Conservation (phyloP, 805 yeast genomes). For the Wickerhamomyces pijperi region DNA sequence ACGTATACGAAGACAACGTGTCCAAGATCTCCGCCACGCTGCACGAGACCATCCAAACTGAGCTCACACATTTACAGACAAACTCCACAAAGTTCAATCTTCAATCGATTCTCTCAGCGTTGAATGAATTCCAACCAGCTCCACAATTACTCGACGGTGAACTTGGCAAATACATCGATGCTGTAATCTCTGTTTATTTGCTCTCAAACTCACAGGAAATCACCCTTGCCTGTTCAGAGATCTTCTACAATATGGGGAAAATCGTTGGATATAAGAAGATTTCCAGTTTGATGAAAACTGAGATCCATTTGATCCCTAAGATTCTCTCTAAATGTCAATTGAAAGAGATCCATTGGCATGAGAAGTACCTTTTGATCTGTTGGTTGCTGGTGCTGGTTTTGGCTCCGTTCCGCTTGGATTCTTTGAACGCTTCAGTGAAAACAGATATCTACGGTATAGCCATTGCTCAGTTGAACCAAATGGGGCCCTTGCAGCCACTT, state of each 20-base stretch:
- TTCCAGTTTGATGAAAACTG: conserved; percentile 48
- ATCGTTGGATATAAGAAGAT: conserved; percentile 56
- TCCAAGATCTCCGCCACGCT: too few species aligned
- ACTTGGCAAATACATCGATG: conserved; percentile 23
- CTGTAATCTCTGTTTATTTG: background rate
- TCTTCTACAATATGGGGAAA: conserved; percentile 52
- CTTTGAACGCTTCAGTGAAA: conserved; percentile 23
- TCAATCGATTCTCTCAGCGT: conserved; percentile 8
- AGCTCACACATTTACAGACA: too few species aligned
- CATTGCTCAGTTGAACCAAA: conserved; percentile 21
- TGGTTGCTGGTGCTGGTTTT: conserved; percentile 66
- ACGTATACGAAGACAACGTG: too few species aligned
- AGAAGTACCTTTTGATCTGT: conserved; percentile 38
- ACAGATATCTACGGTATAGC: conserved; percentile 26
- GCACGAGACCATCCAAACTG: too few species aligned
- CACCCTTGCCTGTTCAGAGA: conserved; percentile 6
- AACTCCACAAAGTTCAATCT: too few species aligned
- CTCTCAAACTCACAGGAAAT: background rate
- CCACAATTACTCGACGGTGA: conserved; percentile 39
- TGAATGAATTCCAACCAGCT: conserved; percentile 41
- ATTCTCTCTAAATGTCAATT: conserved; percentile 20
- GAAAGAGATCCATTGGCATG: conserved; percentile 29
- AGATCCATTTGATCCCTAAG: conserved; percentile 36
- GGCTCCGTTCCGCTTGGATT: conserved; percentile 59
- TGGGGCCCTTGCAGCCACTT: conserved; percentile 30